Evolutionary conservation across 768 basidiomycete species (phyloP).

Genomic region (Boletus coccyginus): DNA sequence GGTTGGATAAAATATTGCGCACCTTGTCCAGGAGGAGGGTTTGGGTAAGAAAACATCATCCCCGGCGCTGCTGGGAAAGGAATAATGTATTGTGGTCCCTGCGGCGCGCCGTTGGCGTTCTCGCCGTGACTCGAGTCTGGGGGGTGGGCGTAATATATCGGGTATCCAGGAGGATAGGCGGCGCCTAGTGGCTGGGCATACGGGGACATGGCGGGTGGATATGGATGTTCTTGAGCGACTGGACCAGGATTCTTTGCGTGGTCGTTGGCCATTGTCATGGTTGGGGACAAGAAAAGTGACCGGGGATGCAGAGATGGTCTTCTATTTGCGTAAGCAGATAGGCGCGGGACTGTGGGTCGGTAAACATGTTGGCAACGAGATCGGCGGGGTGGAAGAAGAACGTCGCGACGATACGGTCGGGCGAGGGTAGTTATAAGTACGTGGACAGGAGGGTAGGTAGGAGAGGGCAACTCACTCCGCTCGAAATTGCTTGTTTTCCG

Average conservation of each 20-base stretch:
- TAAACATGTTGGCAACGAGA: conserved; percentile 19
- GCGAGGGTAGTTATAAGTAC: background rate
- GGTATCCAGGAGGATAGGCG: conserved; percentile 32
- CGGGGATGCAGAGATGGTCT: conserved; percentile 22
- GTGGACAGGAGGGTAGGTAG: background rate
- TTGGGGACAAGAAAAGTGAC: conserved; percentile 26
- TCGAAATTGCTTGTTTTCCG: conserved; percentile 37
- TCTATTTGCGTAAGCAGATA: conserved; percentile 33
- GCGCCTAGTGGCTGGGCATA: conserved; percentile 28
- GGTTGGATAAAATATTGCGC: conserved; percentile 8
- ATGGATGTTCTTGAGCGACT: conserved; percentile 34
- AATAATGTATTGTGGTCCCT: conserved; percentile 36
- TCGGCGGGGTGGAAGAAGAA: conserved; percentile 5
- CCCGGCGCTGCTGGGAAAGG: conserved; percentile 39
- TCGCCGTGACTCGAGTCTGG: conserved; percentile 32
- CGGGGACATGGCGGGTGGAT: conserved; percentile 28
- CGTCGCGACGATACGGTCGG: conserved; percentile 4
- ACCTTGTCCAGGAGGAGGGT: conserved; percentile 40
- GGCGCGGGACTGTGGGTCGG: conserved; percentile 20
- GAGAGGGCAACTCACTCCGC: conserved; percentile 32
- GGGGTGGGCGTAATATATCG: conserved; percentile 32
- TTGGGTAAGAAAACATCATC: conserved; percentile 43
- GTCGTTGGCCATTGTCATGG: conserved; percentile 28
- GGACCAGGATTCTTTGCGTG: conserved; percentile 34
- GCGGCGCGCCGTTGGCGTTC: conserved; percentile 28